phyloP scores from a whole-genome alignment of 805 yeast genomes.

The Candida nemodendra region DNA sequence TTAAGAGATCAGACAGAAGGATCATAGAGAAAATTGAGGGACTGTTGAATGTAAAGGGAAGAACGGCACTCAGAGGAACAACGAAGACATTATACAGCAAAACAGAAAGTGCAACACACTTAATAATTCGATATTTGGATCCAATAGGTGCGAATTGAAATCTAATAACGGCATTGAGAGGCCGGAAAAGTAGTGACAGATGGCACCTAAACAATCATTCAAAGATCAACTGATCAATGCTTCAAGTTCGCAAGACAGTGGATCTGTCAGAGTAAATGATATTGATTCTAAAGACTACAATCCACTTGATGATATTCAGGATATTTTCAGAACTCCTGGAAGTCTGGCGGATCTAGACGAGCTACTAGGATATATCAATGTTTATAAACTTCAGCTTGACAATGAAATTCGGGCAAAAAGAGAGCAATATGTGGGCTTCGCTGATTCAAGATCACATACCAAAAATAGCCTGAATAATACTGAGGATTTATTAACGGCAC shows the following conservation, averaged over 20 bases:
- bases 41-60: too few relatives aligned
- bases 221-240: constrained; percentile 26
- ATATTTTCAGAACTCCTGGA: constrained; percentile 50
- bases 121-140: too few relatives aligned
- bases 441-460: constrained; percentile 17
- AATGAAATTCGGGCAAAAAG: constrained; percentile 40
- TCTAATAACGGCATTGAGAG: too few relatives aligned
- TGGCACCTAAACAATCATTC: constrained; percentile 18
- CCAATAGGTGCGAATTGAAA: too few relatives aligned
- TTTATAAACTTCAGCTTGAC: constrained; percentile 51
- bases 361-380: constrained; percentile 47
- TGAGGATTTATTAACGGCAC: constrained; percentile 36
- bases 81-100: too few relatives aligned
- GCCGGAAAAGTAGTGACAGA: too few relatives aligned
- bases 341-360: constrained; percentile 50
- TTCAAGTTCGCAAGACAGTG: constrained; percentile 11
- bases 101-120: too few relatives aligned
- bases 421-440: constrained; percentile 31
- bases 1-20: too few relatives aligned
- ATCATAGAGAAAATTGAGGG: too few relatives aligned
- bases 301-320: constrained; percentile 51
- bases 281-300: constrained; percentile 45
- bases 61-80: too few relatives aligned
- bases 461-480: constrained; percentile 27
- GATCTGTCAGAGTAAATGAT: constrained; percentile 4